Evolutionary conservation across 495 filamentous ascomycete species (phyloP).

Genomic region (Penicillium cinerascens): DNA sequence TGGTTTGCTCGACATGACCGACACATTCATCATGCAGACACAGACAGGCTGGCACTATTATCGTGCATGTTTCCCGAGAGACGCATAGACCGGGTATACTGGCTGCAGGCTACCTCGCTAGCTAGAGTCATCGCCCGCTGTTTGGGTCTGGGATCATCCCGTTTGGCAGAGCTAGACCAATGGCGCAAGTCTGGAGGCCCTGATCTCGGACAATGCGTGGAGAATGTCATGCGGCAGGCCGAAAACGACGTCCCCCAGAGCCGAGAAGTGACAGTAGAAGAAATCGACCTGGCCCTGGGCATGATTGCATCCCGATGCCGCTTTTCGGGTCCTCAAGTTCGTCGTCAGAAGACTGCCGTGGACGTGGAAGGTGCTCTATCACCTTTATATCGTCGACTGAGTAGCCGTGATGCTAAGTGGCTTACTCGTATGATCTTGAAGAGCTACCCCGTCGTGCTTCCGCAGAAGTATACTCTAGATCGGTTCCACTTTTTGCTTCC

Average conservation of each 20-base stretch:
- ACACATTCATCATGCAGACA: constrained; percentile 47
- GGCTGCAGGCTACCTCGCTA: constrained; percentile 56
- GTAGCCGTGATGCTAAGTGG: constrained; percentile 81
- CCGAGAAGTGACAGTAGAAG: constrained; percentile 61
- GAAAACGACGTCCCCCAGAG: constrained; percentile 44
- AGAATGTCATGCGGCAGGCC: constrained; percentile 59
- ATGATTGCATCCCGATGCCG: constrained; percentile 60
- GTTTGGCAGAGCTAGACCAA: constrained; percentile 57
- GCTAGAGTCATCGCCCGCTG: constrained; percentile 61
- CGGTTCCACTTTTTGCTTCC: constrained; percentile 57
- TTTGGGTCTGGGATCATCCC: constrained; percentile 55
- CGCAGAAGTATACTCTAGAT: constrained; percentile 43
- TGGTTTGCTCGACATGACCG: constrained; percentile 62
- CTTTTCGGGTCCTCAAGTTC: constrained; percentile 65
- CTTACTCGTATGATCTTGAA: constrained; percentile 80
- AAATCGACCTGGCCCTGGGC: constrained; percentile 66
- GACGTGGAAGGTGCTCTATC: constrained; percentile 49
- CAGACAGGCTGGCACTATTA: constrained; percentile 58
- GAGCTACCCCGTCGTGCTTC: constrained; percentile 61
- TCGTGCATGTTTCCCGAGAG: constrained; percentile 72
- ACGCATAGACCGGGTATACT: constrained; percentile 71
- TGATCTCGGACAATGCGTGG: constrained; percentile 69
- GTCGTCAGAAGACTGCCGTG: constrained; percentile 40
- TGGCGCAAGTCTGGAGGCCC: constrained; percentile 56
- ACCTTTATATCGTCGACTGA: constrained; percentile 56